phyloP scores from a whole-genome alignment of 176 grass and related monocot species.

The maize (Zea mays) region DNA sequence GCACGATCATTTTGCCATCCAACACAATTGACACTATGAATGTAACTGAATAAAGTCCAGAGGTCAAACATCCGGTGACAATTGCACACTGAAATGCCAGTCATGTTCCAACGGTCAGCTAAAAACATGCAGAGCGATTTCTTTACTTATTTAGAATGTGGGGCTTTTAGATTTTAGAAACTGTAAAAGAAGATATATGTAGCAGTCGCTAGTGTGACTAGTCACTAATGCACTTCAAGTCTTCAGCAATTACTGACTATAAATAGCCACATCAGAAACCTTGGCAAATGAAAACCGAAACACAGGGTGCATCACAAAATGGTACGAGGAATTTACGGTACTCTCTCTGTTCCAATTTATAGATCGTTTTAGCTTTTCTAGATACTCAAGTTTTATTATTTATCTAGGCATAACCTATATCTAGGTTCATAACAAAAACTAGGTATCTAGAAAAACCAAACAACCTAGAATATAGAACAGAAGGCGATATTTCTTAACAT shows the following conservation, averaged over 20 bases:
- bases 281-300: not conserved
- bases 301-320: not conserved
- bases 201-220: not conserved
- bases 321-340: not conserved
- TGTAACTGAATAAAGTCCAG: slow-evolving; percentile 68
- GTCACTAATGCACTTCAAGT: not conserved
- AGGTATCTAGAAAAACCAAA: too few relatives aligned
- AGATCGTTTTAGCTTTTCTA: too few relatives aligned
- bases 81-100: slow-evolving; percentile 76
- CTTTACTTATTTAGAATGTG: not conserved
- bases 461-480: too few relatives aligned
- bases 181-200: not conserved
- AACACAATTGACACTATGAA: slow-evolving; percentile 46
- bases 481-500: not conserved
- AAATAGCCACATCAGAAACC: not conserved
- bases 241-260: not conserved
- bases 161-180: not conserved
- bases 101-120: slow-evolving; percentile 29
- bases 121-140: not conserved
- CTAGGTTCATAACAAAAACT: too few relatives aligned
- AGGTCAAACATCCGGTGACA: slow-evolving; percentile 73
- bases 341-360: too few relatives aligned
- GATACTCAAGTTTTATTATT: too few relatives aligned
- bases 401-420: too few relatives aligned
- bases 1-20: too few relatives aligned